Evolutionary conservation across 352 stramenopile species (phyloP).

Genomic region (Phytophthora quininea): DNA sequence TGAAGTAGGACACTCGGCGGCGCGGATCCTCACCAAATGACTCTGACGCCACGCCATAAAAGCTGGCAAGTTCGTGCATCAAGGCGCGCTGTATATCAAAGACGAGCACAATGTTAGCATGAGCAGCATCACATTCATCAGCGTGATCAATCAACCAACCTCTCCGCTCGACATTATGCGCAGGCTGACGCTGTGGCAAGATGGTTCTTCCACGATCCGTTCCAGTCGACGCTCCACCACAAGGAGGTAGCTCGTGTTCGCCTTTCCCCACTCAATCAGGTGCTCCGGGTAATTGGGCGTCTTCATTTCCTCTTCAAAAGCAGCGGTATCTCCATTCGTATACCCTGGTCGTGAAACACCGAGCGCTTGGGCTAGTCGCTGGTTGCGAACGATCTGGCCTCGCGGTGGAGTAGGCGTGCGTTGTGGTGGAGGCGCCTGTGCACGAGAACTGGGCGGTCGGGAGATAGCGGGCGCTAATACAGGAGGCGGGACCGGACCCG

Average conservation of each 20-base stretch:
- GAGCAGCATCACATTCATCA: background rate
- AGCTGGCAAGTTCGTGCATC: conserved; percentile 74
- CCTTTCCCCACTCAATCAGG: conserved; percentile 75
- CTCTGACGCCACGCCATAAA: conserved; percentile 74
- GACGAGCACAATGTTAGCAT: conserved; percentile 14
- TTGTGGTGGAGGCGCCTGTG: conserved; percentile 21
- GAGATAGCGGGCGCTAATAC: conserved; percentile 52
- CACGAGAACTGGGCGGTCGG: conserved; percentile 27
- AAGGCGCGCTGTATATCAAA: conserved; percentile 46
- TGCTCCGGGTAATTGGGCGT: conserved; percentile 65
- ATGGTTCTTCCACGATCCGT: conserved; percentile 67
- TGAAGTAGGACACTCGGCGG: conserved; percentile 82
- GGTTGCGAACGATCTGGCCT: conserved; percentile 69
- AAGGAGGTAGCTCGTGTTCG: conserved; percentile 69
- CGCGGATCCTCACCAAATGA: conserved; percentile 76
- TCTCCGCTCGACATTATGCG: conserved; percentile 76
- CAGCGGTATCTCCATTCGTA: conserved; percentile 39
- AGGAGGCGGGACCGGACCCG: conserved; percentile 41
- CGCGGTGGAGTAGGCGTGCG: conserved; percentile 38
- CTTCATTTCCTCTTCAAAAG: conserved; percentile 83
- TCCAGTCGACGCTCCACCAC: conserved; percentile 80
- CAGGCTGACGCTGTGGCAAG: conserved; percentile 77
- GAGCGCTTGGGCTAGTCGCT: conserved; percentile 67
- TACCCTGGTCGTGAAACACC: conserved; percentile 52
- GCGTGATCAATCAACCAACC: conserved; percentile 20